Percentiles rank a stretch among this genome's conserved stretches.
Evolutionary conservation across 164 flowering plant genomes (phyloP).

Genomic region (Magnolia changhungtana): DNA sequence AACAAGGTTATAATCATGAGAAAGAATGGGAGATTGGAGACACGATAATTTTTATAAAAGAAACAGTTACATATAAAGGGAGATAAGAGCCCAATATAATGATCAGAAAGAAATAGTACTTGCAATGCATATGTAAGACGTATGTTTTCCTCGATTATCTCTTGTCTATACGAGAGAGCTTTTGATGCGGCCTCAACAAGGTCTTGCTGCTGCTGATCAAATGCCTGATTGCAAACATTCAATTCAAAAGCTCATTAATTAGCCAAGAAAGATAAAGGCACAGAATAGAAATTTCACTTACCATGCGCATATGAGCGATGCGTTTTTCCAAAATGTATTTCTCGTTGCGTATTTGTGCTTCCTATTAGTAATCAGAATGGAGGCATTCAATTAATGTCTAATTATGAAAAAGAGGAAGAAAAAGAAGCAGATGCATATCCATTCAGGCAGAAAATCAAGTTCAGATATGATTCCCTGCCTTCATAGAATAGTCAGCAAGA

Average conservation of each 20-base stretch:
- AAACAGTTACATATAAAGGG: neutral
- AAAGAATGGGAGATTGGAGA: neutral
- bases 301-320: constrained; percentile 95
- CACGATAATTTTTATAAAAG: too few species aligned
- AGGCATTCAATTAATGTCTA: neutral
- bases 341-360: constrained; percentile 82
- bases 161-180: constrained; percentile 94
- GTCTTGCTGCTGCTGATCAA: constrained; percentile 98
- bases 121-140: constrained; percentile 87
- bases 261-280: neutral
- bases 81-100: neutral
- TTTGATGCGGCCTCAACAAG: constrained; percentile 91
- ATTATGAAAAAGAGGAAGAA: neutral
- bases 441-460: neutral
- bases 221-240: constrained; percentile 53
- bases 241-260: neutral
- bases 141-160: constrained; percentile 92
- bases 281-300: constrained; percentile 21
- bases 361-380: constrained; percentile 37
- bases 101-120: constrained; percentile 36
- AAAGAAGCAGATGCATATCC: neutral
- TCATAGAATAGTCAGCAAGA: constrained; percentile 65
- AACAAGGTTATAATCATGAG: neutral
- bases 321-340: constrained; percentile 86
- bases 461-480: constrained; percentile 34